phyloP scores from a whole-genome alignment of 176 grass and related monocot species.

The Musa acuminata region DNA sequence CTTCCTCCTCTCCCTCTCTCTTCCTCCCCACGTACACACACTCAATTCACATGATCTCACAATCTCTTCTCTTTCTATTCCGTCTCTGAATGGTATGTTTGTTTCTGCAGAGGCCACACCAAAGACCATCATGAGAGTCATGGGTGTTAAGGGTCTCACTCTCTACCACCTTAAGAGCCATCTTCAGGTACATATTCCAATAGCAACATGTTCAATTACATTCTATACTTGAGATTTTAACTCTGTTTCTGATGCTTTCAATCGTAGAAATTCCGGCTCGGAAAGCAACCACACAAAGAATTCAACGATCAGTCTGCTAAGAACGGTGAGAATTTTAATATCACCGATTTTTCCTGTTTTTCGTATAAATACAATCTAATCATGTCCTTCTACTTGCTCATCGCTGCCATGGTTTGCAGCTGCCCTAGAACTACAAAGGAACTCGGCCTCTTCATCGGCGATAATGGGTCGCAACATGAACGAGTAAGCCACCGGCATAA shows the following conservation, averaged over 20 bases:
- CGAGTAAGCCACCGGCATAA: constrained; percentile 10
- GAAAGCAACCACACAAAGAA: constrained; percentile 31
- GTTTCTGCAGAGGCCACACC: constrained; percentile 81
- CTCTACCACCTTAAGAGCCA: constrained; percentile 99
- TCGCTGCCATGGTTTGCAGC: background rate
- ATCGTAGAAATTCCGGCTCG: constrained; percentile 22
- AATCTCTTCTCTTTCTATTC: too few species aligned
- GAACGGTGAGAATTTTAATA: constrained; percentile 11
- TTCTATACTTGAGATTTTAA: too few species aligned
- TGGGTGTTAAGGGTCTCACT: constrained; percentile 94
- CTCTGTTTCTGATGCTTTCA: too few species aligned
- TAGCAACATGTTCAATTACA: background rate
- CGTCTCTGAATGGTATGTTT: background rate
- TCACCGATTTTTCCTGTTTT: background rate
- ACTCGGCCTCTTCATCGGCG: constrained; percentile 10
- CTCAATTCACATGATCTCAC: background rate
- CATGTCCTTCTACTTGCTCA: too few species aligned
- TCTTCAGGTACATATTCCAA: constrained; percentile 52
- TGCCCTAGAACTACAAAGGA: constrained; percentile 17
- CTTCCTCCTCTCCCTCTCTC: background rate
- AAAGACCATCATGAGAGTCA: constrained; percentile 96
- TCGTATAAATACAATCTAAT: too few species aligned
- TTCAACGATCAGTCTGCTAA: constrained; percentile 16
- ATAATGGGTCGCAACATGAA: constrained; percentile 24
- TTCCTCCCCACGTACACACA: background rate